Conservation (phyloP, 2,329 filamentous ascomycete species). For the Graphiopsis chlorocephala region DNA sequence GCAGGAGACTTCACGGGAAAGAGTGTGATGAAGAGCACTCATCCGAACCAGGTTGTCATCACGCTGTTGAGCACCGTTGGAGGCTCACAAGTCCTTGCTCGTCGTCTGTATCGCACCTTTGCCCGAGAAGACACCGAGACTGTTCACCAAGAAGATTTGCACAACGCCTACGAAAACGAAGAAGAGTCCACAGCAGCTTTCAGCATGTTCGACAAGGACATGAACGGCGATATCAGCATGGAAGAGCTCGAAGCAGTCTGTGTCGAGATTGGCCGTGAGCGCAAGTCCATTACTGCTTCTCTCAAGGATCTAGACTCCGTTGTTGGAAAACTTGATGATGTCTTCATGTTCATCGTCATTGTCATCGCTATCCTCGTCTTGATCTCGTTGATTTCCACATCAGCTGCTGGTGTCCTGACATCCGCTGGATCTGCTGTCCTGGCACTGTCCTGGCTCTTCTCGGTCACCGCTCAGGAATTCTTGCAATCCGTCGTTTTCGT, state of each 20-base stretch:
- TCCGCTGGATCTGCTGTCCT: slow-evolving; percentile 85
- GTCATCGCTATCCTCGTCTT: slow-evolving; percentile 83
- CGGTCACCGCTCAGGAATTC: slow-evolving; percentile 90
- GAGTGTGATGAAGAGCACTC: slow-evolving; percentile 63
- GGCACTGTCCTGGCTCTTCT: slow-evolving; percentile 88
- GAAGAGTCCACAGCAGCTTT: slow-evolving; percentile 91
- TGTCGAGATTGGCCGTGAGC: slow-evolving; percentile 90
- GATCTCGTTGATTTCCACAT: slow-evolving; percentile 83
- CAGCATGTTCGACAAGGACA: slow-evolving; percentile 88
- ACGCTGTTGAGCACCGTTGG: slow-evolving; percentile 69
- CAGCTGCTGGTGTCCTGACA: slow-evolving; percentile 84
- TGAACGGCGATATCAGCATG: slow-evolving; percentile 95
- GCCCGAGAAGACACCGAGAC: slow-evolving; percentile 72
- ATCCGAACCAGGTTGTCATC: slow-evolving; percentile 80
- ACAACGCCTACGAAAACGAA: slow-evolving; percentile 71
- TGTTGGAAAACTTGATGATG: slow-evolving; percentile 81
- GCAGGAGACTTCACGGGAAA: slow-evolving; percentile 90
- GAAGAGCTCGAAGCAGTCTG: slow-evolving; percentile 90
- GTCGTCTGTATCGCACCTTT: slow-evolving; percentile 84
- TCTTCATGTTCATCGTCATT: slow-evolving; percentile 82
- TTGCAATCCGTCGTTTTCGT: slow-evolving; percentile 92
- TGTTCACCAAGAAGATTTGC: slow-evolving; percentile 74
- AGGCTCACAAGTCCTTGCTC: slow-evolving; percentile 79
- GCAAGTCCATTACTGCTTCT: slow-evolving; percentile 91
- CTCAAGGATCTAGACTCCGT: slow-evolving; percentile 94